phyloP scores from a whole-genome alignment of 1,284 basidiomycete species.

The Ceratobasidium papillatum region DNA sequence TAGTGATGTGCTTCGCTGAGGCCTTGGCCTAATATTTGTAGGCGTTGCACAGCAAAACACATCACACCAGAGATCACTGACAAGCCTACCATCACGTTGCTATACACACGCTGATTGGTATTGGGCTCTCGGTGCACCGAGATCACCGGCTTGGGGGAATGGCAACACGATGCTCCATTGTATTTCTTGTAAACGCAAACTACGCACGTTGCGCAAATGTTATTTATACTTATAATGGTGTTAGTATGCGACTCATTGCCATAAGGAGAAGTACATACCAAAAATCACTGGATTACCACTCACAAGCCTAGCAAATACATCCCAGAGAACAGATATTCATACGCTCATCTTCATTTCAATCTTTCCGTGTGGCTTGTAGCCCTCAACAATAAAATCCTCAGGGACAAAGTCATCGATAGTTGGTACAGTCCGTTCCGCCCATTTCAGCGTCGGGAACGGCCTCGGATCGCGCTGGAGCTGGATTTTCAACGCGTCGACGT shows the following conservation, averaged over 20 bases:
- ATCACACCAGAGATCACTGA: neutral
- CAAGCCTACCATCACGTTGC: neutral
- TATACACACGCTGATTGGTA: neutral
- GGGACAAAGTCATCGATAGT: slow-evolving; percentile 83
- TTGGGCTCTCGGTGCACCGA: neutral
- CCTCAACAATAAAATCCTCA: slow-evolving; percentile 86
- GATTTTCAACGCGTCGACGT: slow-evolving; percentile 83
- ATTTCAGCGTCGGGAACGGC: slow-evolving; percentile 83
- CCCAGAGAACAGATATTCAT: slow-evolving; percentile 50
- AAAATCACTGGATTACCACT: neutral
- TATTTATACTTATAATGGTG: neutral
- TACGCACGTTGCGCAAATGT: neutral
- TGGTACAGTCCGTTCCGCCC: slow-evolving; percentile 57
- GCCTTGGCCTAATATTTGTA: neutral
- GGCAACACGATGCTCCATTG: too few species aligned
- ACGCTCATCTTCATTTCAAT: slow-evolving; percentile 99
- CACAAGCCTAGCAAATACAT: neutral
- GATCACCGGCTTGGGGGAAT: neutral
- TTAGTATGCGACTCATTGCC: neutral
- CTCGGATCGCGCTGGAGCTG: slow-evolving; percentile 84
- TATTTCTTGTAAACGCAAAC: too few species aligned
- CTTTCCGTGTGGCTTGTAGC: slow-evolving; percentile 84
- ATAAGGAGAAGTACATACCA: neutral
- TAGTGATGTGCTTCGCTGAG: neutral
- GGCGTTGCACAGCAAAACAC: neutral